Percentiles rank a stretch among this genome's conserved stretches.
Conservation (phyloP, 768 basidiomycete species). For the Mycena venus region DNA sequence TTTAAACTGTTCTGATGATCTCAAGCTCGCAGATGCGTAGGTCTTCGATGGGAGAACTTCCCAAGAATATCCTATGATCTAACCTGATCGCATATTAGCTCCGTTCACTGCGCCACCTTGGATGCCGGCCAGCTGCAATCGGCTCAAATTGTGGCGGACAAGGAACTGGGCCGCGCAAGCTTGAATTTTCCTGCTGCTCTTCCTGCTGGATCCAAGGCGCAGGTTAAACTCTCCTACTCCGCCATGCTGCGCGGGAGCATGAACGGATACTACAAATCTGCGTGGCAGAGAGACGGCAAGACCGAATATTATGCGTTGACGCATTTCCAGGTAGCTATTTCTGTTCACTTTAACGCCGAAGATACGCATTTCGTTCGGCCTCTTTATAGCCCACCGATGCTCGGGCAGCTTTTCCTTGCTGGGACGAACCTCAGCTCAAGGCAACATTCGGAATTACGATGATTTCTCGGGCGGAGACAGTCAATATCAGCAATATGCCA, state of each 20-base stretch:
- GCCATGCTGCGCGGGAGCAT: slow-evolving; percentile 78
- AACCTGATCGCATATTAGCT: no score
- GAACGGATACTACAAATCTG: slow-evolving; percentile 87
- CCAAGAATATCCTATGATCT: no score
- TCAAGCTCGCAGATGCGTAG: slow-evolving; percentile 67
- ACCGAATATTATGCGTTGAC: slow-evolving; percentile 84
- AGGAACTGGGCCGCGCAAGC: slow-evolving; percentile 72
- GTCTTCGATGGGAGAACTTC: not conserved
- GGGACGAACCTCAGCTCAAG: slow-evolving; percentile 61
- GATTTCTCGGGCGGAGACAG: slow-evolving; percentile 80
- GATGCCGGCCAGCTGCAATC: slow-evolving; percentile 60
- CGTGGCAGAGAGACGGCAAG: slow-evolving; percentile 73
- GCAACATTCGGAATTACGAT: slow-evolving; percentile 83
- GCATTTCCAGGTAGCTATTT: slow-evolving; percentile 80
- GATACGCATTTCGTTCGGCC: not conserved
- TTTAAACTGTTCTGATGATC: slow-evolving; percentile 70
- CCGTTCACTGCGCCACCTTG: slow-evolving; percentile 65
- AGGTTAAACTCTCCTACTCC: slow-evolving; percentile 76
- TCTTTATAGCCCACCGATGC: slow-evolving; percentile 82
- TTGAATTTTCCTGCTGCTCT: slow-evolving; percentile 69
- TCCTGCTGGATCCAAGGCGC: slow-evolving; percentile 76
- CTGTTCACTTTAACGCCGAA: not conserved
- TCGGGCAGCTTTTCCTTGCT: slow-evolving; percentile 83
- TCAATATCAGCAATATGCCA: slow-evolving; percentile 92
- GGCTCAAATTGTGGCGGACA: slow-evolving; percentile 64